Conservation (phyloP, 2,329 filamentous ascomycete genomes). For the Alternaria burnsii region DNA sequence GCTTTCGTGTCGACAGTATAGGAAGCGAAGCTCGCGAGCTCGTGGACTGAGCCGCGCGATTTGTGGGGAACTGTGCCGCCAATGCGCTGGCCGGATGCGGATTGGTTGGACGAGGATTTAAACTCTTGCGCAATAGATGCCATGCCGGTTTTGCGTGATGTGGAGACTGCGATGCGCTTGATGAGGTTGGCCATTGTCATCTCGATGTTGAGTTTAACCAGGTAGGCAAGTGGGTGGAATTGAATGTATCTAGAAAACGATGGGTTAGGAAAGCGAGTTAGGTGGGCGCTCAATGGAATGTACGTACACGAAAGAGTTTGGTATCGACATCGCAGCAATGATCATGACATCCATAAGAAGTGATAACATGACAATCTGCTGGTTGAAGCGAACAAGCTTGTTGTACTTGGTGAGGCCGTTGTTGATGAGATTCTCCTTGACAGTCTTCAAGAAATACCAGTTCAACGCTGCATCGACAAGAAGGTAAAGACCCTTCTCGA, state of each 20-base stretch:
- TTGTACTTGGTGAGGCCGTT: constrained; percentile 62
- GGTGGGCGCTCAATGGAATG: neutral
- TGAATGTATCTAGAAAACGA: constrained; percentile 54
- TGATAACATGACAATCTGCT: constrained; percentile 60
- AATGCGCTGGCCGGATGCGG: constrained; percentile 24
- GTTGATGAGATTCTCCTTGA: constrained; percentile 58
- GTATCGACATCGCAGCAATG: constrained; percentile 58
- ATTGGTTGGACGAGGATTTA: constrained; percentile 37
- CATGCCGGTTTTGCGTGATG: constrained; percentile 39
- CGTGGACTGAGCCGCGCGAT: constrained; percentile 31
- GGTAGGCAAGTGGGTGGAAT: constrained; percentile 60
- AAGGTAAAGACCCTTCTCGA: constrained; percentile 51
- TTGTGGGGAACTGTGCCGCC: constrained; percentile 4
- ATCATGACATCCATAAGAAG: constrained; percentile 61
- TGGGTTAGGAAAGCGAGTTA: neutral
- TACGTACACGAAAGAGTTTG: constrained; percentile 56
- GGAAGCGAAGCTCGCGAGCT: constrained; percentile 35
- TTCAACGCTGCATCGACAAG: constrained; percentile 50
- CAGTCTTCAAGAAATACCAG: constrained; percentile 53
- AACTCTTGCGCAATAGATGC: constrained; percentile 41
- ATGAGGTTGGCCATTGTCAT: constrained; percentile 63
- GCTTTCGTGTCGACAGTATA: constrained; percentile 26
- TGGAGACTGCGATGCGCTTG: constrained; percentile 48
- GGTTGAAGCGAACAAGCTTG: constrained; percentile 60
- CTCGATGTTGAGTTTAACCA: constrained; percentile 62